phyloP scores from a whole-genome alignment of 352 stramenopile genomes.

The Pythium brachiatum region DNA sequence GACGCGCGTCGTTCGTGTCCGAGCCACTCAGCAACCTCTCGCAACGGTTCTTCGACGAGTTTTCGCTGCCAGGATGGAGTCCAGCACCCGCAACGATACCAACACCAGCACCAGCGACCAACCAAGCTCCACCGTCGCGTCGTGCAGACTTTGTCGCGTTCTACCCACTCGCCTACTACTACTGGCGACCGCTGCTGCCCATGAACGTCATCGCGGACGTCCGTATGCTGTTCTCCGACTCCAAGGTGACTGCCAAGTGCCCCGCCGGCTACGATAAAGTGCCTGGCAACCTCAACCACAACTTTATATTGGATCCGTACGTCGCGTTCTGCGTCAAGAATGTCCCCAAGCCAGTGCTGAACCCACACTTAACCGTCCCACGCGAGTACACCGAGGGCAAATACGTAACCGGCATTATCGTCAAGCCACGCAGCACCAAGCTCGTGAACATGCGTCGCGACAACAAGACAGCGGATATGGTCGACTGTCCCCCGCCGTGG shows the following conservation, averaged over 20 bases:
- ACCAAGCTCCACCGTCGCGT: background rate
- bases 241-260: background rate
- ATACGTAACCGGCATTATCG: constrained; percentile 8
- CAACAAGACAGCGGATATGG: background rate
- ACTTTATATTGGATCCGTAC: constrained; percentile 4
- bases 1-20: constrained; percentile 13
- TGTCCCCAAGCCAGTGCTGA: background rate
- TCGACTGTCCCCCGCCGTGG: background rate
- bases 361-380: constrained; percentile 1
- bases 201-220: constrained; percentile 11
- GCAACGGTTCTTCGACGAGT: background rate
- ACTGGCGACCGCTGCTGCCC: constrained; percentile 7
- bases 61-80: constrained; percentile 10
- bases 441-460: background rate
- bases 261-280: background rate
- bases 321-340: constrained; percentile 11
- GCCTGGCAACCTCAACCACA: constrained; percentile 12
- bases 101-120: background rate
- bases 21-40: constrained; percentile 10
- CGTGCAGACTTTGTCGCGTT: background rate
- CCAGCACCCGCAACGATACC: background rate
- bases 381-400: background rate
- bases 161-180: constrained; percentile 16
- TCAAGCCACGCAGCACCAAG: background rate
- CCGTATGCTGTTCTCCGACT: background rate